These are phyloP conservation scores for Picochlorum sp. DNA, from an alignment of 139 green algal species.

Conservation along the genomic window DNA sequence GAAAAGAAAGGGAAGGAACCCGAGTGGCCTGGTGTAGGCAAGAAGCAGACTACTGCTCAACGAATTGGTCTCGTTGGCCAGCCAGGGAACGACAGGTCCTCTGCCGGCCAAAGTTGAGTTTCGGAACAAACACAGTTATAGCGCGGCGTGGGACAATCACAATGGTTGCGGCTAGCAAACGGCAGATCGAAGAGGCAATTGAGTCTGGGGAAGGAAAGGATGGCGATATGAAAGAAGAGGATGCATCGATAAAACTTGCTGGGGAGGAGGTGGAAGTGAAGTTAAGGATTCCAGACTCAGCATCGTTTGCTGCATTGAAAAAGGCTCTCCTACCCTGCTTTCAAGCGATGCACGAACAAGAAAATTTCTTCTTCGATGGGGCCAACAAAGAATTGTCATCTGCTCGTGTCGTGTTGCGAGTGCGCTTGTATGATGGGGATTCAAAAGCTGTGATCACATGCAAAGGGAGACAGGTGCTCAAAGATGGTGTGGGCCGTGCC, in stretches of 20 bases:
- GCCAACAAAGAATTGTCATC: slow-evolving; percentile 56
- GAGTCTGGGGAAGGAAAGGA: not conserved
- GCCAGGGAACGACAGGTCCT: not conserved
- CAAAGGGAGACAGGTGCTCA: slow-evolving; percentile 70
- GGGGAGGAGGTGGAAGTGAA: slow-evolving; percentile 83
- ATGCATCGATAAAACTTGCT: not conserved
- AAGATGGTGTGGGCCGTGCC: slow-evolving; percentile 64
- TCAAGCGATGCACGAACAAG: slow-evolving; percentile 54
- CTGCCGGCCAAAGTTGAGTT: not conserved
- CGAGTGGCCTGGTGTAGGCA: not conserved
- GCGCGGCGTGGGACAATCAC: not conserved
- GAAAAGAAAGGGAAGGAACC: not conserved
- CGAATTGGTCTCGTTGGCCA: not conserved
- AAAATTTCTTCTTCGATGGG: slow-evolving; percentile 97
- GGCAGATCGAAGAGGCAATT: too few relatives aligned
- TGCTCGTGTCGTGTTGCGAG: slow-evolving; percentile 51
- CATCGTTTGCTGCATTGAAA: slow-evolving; percentile 48
- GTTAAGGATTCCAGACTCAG: slow-evolving; percentile 57
- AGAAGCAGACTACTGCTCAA: not conserved
- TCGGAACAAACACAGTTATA: not conserved
- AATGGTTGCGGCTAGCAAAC: too few relatives aligned
- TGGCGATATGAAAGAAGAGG: not conserved
- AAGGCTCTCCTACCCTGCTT: slow-evolving; percentile 39
- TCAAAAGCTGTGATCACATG: slow-evolving; percentile 71
- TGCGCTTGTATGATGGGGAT: slow-evolving; percentile 75